Conservation (phyloP, 2,329 filamentous ascomycete species). For the Nigrospora sphaerica region DNA sequence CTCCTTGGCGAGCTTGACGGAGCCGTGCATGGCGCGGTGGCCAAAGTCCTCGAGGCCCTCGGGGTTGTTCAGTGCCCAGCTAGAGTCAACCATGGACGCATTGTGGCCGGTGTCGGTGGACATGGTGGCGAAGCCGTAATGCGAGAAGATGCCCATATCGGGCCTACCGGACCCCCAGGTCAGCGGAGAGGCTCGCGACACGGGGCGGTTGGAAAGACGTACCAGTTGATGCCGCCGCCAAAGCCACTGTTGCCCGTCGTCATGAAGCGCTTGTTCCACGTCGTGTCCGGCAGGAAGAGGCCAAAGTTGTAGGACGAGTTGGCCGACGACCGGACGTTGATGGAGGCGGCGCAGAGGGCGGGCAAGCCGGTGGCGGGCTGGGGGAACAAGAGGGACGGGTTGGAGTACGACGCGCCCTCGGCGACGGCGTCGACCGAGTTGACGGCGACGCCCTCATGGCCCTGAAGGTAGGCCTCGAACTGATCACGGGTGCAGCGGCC, state of each 20-base stretch:
- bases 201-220: slow-evolving; percentile 4
- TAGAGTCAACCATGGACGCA: slow-evolving; percentile 17
- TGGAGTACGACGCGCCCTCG: slow-evolving; percentile 16
- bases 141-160: slow-evolving; percentile 33
- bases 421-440: slow-evolving; percentile 16
- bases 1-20: slow-evolving; percentile 36
- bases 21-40: slow-evolving; percentile 38
- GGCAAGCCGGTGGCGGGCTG: slow-evolving; percentile 16
- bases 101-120: slow-evolving; percentile 37
- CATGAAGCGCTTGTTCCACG: slow-evolving; percentile 20
- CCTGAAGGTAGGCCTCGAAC: slow-evolving; percentile 13
- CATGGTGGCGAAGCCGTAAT: slow-evolving; percentile 34
- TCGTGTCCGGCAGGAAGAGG: slow-evolving; percentile 20
- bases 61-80: slow-evolving; percentile 30
- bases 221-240: slow-evolving; percentile 24
- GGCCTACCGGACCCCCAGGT: slow-evolving; percentile 8
- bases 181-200: background rate
- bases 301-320: slow-evolving; percentile 22
- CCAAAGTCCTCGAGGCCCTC: slow-evolving; percentile 32
- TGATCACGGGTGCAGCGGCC: slow-evolving; percentile 14
- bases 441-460: slow-evolving; percentile 11
- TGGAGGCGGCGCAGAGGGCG: slow-evolving; percentile 18
- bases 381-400: slow-evolving; percentile 15
- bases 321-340: slow-evolving; percentile 20
- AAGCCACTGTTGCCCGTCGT: slow-evolving; percentile 19